These are phyloP conservation scores for Pythium insidiosum DNA, from an alignment of 352 stramenopile species.

Conservation along the genomic window DNA sequence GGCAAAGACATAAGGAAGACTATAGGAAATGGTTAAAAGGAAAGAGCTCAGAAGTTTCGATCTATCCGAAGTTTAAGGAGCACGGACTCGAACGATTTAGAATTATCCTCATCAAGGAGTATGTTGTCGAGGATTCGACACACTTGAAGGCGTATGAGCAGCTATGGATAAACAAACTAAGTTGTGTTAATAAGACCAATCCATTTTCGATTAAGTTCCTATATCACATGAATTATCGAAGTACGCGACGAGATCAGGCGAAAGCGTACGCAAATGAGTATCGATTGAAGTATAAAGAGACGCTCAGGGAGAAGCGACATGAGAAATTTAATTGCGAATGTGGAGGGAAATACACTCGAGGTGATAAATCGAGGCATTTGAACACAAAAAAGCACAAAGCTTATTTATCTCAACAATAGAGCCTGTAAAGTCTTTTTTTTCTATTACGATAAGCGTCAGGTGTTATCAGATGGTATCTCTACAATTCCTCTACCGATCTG, in stretches of 20 bases:
- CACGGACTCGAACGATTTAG: constrained; percentile 6
- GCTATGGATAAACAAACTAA: constrained; percentile 10
- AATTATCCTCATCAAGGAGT: constrained; percentile 13
- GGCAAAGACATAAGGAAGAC: too few species aligned
- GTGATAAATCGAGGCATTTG: background rate
- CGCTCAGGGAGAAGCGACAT: background rate
- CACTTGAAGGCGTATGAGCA: constrained; percentile 5
- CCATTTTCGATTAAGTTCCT: constrained; percentile 1
- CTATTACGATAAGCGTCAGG: too few species aligned
- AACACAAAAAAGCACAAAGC: constrained; percentile 1
- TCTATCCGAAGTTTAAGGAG: too few species aligned
- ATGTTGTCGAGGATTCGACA: constrained; percentile 3
- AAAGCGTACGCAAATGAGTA: background rate
- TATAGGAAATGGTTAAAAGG: too few species aligned
- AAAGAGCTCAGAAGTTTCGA: too few species aligned
- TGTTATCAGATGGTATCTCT: too few species aligned
- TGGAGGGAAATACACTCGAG: background rate
- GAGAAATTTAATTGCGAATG: constrained; percentile 1
- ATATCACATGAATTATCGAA: background rate
- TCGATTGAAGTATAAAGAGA: background rate
- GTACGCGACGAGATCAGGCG: background rate
- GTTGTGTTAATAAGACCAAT: constrained; percentile 6
- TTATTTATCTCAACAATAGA: background rate
- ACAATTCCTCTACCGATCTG: constrained; percentile 9
- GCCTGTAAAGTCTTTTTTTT: constrained; percentile 1